Conservation (phyloP, 805 yeast species). For the Lipomyces mesembrius region DNA sequence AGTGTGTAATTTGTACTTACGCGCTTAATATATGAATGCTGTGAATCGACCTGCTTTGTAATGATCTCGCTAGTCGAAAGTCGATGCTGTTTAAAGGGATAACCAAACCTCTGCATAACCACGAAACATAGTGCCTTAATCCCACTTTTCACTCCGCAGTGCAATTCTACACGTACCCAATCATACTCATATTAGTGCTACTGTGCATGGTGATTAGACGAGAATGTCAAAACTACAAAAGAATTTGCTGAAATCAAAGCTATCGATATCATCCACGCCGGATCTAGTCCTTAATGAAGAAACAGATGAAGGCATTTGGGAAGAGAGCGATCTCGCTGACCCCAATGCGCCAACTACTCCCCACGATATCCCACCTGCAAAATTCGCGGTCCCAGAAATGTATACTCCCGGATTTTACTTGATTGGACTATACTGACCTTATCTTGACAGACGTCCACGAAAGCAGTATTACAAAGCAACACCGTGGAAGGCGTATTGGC, state of each 20-base stretch:
- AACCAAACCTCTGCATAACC: background rate
- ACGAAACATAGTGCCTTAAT: background rate
- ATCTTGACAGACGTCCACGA: slow-evolving; percentile 9
- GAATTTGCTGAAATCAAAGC: slow-evolving; percentile 13
- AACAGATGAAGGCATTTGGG: background rate
- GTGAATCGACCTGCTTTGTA: background rate
- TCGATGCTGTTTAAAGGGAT: background rate
- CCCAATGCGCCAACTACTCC: background rate
- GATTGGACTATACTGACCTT: background rate
- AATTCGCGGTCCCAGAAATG: background rate
- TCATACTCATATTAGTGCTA: background rate
- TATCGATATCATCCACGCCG: background rate
- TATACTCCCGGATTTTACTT: background rate
- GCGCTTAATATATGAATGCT: too few species aligned
- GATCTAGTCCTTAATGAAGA: background rate
- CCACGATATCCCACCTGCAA: background rate
- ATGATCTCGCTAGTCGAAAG: background rate
- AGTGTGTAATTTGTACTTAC: background rate
- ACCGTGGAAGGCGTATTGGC: slow-evolving; percentile 20
- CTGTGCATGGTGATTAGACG: background rate
- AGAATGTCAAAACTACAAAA: slow-evolving; percentile 13
- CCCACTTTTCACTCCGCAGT: background rate
- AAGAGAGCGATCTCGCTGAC: background rate
- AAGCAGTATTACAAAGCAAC: slow-evolving; percentile 3
- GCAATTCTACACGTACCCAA: background rate